These are phyloP conservation scores for Candida lessepsii DNA, from an alignment of 805 yeast genomes.

Conservation along the genomic window DNA sequence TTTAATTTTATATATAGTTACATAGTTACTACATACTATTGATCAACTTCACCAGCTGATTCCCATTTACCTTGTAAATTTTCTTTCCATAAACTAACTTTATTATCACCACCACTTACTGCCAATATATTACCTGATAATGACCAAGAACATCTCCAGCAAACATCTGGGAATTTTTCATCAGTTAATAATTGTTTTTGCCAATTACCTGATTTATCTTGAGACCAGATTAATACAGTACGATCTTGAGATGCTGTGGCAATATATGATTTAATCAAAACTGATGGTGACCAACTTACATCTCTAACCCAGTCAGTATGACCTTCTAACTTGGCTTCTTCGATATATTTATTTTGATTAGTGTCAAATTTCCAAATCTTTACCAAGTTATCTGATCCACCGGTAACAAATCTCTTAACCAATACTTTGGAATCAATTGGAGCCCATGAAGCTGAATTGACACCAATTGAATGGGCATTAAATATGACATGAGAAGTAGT, in stretches of 20 bases:
- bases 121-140: constrained; percentile 94
- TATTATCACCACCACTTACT: constrained; percentile 93
- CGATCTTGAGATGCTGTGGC: constrained; percentile 97
- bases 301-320: constrained; percentile 99
- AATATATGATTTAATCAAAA: constrained; percentile 80
- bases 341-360: constrained; percentile 53
- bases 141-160: constrained; percentile 99
- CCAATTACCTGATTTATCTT: constrained; percentile 72
- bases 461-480: constrained; percentile 91
- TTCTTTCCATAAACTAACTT: constrained; percentile 96
- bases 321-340: constrained; percentile 79
- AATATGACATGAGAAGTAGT: constrained; percentile 61
- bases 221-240: constrained; percentile 93
- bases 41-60: constrained; percentile 93
- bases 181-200: constrained; percentile 69
- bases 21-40: constrained; percentile 38
- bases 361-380: constrained; percentile 82
- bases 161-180: constrained; percentile 91
- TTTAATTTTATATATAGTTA: constrained; percentile 18
- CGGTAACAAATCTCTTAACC: constrained; percentile 79
- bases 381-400: constrained; percentile 93
- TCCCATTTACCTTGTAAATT: constrained; percentile 93
- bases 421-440: constrained; percentile 47
- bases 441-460: constrained; percentile 94
- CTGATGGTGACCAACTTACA: constrained; percentile 96